A percentile compares a stretch with the other conserved stretches of the same genome.
These are phyloP conservation scores for Lactuca sativa DNA, from an alignment of 129 eudicot species.

Conservation along the genomic window DNA sequence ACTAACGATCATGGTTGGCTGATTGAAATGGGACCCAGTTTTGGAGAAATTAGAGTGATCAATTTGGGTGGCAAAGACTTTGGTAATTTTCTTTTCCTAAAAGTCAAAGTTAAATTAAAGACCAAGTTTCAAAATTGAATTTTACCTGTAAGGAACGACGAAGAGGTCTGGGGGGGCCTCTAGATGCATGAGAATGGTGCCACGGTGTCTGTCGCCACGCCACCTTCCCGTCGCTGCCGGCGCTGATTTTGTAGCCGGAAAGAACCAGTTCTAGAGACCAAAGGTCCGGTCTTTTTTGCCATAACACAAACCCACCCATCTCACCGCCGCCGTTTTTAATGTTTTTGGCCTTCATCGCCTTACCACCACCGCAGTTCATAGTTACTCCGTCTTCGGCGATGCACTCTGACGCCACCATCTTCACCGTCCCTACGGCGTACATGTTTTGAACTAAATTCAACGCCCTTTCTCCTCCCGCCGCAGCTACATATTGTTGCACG, in stretches of 20 bases:
- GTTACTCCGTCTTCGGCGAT: constrained; percentile 51
- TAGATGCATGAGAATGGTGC: constrained; percentile 90
- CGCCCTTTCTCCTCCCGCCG: constrained; percentile 79
- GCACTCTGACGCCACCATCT: constrained; percentile 84
- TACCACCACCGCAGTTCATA: constrained; percentile 28
- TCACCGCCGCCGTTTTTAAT: constrained; percentile 54
- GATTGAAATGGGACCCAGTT: constrained; percentile 31
- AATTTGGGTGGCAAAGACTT: constrained; percentile 7
- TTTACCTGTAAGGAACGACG: constrained; percentile 92
- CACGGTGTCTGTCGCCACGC: constrained; percentile 99
- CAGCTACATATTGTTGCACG: constrained; percentile 89
- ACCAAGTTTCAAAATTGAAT: not conserved
- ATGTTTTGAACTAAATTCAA: constrained; percentile 62
- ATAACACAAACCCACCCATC: constrained; percentile 86
- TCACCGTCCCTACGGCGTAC: constrained; percentile 89
- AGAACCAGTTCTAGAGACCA: constrained; percentile 93
- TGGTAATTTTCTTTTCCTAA: constrained; percentile 16
- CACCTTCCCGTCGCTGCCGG: constrained; percentile 94
- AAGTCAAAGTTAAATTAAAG: constrained; percentile 30
- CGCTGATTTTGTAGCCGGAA: constrained; percentile 79
- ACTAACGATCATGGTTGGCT: constrained; percentile 24
- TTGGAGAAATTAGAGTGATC: not conserved
- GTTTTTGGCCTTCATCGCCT: constrained; percentile 49
- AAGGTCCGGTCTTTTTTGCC: constrained; percentile 89
- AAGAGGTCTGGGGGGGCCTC: constrained; percentile 94